Base-by-base conservation (phyloP, 148 eudicot species). In the Cornus suecica region DNA sequence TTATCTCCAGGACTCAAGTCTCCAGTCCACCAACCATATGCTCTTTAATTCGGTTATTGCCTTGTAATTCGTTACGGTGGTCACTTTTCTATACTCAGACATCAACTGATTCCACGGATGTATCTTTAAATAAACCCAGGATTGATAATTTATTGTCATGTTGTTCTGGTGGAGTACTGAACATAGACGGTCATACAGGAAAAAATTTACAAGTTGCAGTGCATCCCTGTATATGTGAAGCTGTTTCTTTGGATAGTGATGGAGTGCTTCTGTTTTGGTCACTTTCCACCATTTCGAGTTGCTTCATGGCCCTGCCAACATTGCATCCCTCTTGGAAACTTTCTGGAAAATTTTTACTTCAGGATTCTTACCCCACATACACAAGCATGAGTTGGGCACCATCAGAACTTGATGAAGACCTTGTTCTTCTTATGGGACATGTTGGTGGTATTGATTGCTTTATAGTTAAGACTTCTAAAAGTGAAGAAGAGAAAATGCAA, bases 251-350 rank as follows among this genome's bases (percentile, higher is more conserved):
- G 81, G 97, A 96, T 81, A 75, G 86, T 61, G 79, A 87, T 82
- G 99, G 98, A 51, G 71, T 79, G 79, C 85, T 93, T 67, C 65
- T 93, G 25, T 87, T 96, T 67, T 96, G 99, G 99, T 90, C 93
- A 72, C 74, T 87, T 75, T 75, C 91, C 69, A 69, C 74, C 61
- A 73, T 68, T 81, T 81, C 86, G 78, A 84, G 68, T 80, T 72
- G 85, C 68, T 76, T 90, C 70, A 72, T 87, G 22, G 87, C 91
- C 61, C 80, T 87, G 69, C 89, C 97, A 45, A 80, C 85, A 29
- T 79, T 91, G 65, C 84, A 84, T 75, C 90, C 99, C 68, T 72
- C 88, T 10, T 90, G 90, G 90, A 80, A 86, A 82, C 79, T 82
- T 41, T 71, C 76, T 74, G 99, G 98, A 74, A 83, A 84, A 75